A percentile compares a stretch with the other conserved stretches of the same genome.
phyloP scores from a whole-genome alignment of 768 basidiomycete genomes.

The Harrya chromipes region DNA sequence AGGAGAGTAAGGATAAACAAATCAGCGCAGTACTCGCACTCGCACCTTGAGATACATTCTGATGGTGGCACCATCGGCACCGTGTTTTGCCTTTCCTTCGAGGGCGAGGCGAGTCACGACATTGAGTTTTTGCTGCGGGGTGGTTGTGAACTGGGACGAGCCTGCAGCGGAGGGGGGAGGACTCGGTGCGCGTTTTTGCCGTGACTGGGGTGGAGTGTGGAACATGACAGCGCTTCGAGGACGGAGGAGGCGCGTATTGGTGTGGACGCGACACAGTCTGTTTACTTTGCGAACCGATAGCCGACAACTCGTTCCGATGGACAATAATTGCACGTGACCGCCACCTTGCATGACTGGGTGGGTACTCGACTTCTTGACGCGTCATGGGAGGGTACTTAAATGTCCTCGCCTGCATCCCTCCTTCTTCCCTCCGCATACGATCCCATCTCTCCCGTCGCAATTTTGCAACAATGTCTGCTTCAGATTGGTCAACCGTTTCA shows the following conservation, averaged over 20 bases:
- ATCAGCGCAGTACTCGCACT: not conserved
- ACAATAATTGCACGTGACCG: conserved; percentile 14
- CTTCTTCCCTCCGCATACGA: too few species aligned
- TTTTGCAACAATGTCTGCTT: conserved; percentile 21
- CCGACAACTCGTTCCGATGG: too few species aligned
- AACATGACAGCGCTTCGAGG: conserved; percentile 13
- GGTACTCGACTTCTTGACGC: conserved; percentile 14
- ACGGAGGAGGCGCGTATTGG: conserved; percentile 2
- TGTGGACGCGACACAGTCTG: too few species aligned
- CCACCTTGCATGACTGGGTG: conserved; percentile 17
- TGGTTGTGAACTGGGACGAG: conserved; percentile 46
- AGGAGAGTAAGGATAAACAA: conserved; percentile 1
- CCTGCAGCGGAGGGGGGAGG: conserved; percentile 30
- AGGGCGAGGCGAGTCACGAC: conserved; percentile 72
- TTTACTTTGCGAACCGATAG: too few species aligned
- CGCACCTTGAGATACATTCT: conserved; percentile 76
- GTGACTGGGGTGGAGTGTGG: conserved; percentile 21
- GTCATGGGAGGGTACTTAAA: too few species aligned
- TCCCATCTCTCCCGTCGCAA: conserved; percentile 2
- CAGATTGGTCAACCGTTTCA: conserved; percentile 23
- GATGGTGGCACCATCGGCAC: conserved; percentile 61
- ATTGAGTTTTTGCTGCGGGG: conserved; percentile 51
- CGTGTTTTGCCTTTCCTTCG: conserved; percentile 68
- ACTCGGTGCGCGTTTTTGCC: conserved; percentile 30
- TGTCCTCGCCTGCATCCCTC: too few species aligned